Base-by-base conservation (phyloP, 78 protist genomes). In the Chrysochromulina parva region DNA sequence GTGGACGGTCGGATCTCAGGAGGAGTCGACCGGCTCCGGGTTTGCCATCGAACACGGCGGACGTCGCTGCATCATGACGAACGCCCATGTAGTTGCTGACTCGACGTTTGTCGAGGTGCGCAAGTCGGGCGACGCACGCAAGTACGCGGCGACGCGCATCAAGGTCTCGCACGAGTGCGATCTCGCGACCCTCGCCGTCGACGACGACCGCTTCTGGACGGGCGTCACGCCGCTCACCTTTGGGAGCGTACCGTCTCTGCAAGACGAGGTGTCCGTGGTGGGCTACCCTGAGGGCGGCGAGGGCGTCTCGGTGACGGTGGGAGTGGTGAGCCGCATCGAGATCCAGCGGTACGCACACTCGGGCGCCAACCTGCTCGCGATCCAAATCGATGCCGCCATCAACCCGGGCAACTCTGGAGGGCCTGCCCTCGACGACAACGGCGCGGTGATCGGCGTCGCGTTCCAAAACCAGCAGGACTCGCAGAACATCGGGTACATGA, bases 321-420 rank as follows among this genome's bases (percentile, higher is more conserved):
- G 97, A 50, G 96, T 94, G 38, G 97, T 95, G 0, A 90, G 94
- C 9, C 85, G 97, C 57, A 90, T 95, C 55, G 97, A 95, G 69
- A 59, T 91, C 19, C 95, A 93, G 81, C 88, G 90, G 86, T 82
- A 82, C 69, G 53, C 53, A 11, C 88, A 82, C 67, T 53, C 88
- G 10, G 88, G 69, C 53, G 38, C 88, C n/a, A 0, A 14, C 54
- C 85, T 89, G n/a, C 60, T 95, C 24, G 76, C 94, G 48, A 76
- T 95, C 71, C 97, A 95, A 90, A 93, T 95, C 65, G 97, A 95
- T 58, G 97, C 97, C 1, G 97, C 97, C 16, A 95, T 95, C 93
- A 53, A 95, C 76, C 94, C 96, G 17, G 97, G 97, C 81, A 95
- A 95, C 85, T 89, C 94, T 3, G 97, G 97, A 62, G 97, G 97